These are phyloP conservation scores for Metarhizium rileyi DNA, from an alignment of 2,329 filamentous ascomycete genomes.

Conservation along the genomic window DNA sequence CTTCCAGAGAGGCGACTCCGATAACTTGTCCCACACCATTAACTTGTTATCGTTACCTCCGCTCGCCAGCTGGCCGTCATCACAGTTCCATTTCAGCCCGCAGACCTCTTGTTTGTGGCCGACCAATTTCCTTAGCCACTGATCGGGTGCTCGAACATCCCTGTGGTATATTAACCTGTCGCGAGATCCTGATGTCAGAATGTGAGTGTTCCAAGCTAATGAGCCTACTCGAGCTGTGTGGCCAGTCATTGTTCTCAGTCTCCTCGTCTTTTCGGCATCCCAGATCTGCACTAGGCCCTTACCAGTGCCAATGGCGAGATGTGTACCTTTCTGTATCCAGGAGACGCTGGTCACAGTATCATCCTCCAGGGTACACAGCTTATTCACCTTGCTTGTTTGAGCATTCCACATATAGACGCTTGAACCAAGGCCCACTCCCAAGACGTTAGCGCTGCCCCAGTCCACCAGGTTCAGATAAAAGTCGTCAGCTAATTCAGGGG, in stretches of 20 bases:
- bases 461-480: conserved; percentile 97
- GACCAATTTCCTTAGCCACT: conserved; percentile 76
- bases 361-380: conserved; percentile 83
- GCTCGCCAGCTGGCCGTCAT: conserved; percentile 88
- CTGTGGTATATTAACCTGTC: conserved; percentile 92
- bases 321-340: conserved; percentile 96
- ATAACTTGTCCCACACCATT: conserved; percentile 96
- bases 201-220: conserved; percentile 95
- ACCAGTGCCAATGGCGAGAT: conserved; percentile 88
- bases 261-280: conserved; percentile 80
- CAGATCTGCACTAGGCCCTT: conserved; percentile 96
- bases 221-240: conserved; percentile 90
- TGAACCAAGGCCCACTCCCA: conserved; percentile 84
- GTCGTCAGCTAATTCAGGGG: conserved; percentile 90
- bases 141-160: conserved; percentile 85
- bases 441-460: conserved; percentile 90
- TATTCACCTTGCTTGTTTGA: conserved; percentile 80
- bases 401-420: conserved; percentile 99
- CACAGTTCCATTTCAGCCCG: conserved; percentile 91
- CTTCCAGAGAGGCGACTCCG: conserved; percentile 84
- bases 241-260: conserved; percentile 91
- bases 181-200: conserved; percentile 87
- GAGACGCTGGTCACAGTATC: conserved; percentile 94
- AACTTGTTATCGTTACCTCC: conserved; percentile 98
- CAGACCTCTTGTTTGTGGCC: conserved; percentile 99